phyloP scores from a whole-genome alignment of 352 stramenopile species.

The Phytophthora pseudosyringae region DNA sequence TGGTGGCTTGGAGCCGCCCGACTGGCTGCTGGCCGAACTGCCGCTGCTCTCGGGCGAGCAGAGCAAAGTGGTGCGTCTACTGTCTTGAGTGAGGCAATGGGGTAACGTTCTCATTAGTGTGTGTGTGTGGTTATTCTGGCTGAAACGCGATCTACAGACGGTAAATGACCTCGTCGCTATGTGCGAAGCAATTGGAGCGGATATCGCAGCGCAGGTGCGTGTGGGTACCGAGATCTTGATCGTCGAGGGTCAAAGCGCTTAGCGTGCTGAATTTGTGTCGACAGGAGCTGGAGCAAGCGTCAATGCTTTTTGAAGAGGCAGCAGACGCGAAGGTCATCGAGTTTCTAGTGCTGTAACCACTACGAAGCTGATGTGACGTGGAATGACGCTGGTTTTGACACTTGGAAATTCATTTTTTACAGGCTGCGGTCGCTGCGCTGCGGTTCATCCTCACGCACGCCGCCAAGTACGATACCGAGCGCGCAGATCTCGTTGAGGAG shows the following conservation, averaged over 20 bases:
- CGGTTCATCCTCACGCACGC: slow-evolving; percentile 58
- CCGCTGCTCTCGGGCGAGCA: slow-evolving; percentile 41
- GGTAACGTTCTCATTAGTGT: neutral
- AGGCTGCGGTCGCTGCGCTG: slow-evolving; percentile 44
- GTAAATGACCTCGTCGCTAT: slow-evolving; percentile 18
- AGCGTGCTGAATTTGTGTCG: slow-evolving; percentile 1
- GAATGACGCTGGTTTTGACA: slow-evolving; percentile 1
- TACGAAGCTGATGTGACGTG: neutral
- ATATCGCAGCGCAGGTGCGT: slow-evolving; percentile 39
- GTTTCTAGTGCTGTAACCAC: neutral
- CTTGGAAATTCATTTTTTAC: neutral
- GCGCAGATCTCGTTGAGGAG: slow-evolving; percentile 48
- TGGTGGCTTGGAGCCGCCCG: slow-evolving; percentile 63
- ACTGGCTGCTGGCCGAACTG: slow-evolving; percentile 66
- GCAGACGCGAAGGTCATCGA: slow-evolving; percentile 32
- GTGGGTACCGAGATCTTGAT: neutral
- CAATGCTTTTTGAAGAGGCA: slow-evolving; percentile 19
- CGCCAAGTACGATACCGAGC: slow-evolving; percentile 51
- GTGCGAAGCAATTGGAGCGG: slow-evolving; percentile 34
- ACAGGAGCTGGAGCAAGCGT: slow-evolving; percentile 29
- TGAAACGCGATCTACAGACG: slow-evolving; percentile 12
- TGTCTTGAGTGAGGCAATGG: neutral
- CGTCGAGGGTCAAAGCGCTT: neutral
- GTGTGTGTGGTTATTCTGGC: neutral
- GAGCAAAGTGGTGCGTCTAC: slow-evolving; percentile 25